Evolutionary conservation across 495 filamentous ascomycete genomes (phyloP), one percentile per base, ranked within the genome.

Genomic region (Bathelium albidoporum): DNA sequence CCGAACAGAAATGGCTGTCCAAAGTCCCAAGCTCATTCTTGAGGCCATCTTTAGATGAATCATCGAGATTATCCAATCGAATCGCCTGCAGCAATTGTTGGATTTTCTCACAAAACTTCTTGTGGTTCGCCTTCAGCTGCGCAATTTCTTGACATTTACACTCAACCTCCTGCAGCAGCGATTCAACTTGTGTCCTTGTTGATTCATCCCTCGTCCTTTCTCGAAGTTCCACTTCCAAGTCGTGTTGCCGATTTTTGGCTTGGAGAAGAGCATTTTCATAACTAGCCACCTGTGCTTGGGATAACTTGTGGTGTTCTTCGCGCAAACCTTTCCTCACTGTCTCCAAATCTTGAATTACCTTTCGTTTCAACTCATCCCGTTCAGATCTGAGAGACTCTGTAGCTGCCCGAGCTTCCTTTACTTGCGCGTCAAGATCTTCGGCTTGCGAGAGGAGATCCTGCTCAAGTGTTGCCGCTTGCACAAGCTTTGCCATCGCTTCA

Each of bases 321-420:
- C 28, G 16, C 44, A 72, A 32, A 43, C 64, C 44, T 12, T 59
- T 52, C 12, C 58, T 14, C 34, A 65, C 16, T n/a, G 65, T 32
- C 41, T 59, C 59, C 31, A 41, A 32, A 10, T 60, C 28, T 16
- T 68, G 36, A 32, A 41, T 41, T 20, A 44, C 31, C 31, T 61
- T 61, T 52, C 18, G 36, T 26, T 64, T 43, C 49, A 61, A n/a
- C 2, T 61, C 36, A 10, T n/a, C n/a, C 1, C 62, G 39, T 62
- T 61, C 63, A 16, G 39, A 26, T 9, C 58, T 41, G 31, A 62
- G 18, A 20, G 49, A 62, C 10, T 18, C n/a, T 1, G 59, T n/a
- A 24, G 58, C 34, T 16, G 9, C 58, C 11, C 32, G 32, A 26
- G 61, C 16, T 39, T 64, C 58, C 2, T 61, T 10, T 10, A 64